Percentiles rank a stretch among this genome's conserved stretches.
These are phyloP conservation scores for Leersia perrieri DNA, from an alignment of 176 grass and related monocot species.

Conservation along the genomic window DNA sequence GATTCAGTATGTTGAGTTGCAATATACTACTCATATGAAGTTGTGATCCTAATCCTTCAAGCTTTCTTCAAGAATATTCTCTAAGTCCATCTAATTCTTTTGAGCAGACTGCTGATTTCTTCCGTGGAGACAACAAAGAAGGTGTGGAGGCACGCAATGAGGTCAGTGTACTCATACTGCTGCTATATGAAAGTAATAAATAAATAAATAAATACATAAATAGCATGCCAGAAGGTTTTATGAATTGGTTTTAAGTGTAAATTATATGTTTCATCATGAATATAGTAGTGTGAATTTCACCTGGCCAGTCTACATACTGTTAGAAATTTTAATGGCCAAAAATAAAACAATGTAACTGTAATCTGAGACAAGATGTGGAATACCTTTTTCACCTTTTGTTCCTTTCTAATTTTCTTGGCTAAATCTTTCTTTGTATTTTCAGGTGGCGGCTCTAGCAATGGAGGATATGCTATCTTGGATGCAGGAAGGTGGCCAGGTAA, in stretches of 20 bases:
- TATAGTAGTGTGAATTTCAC: background rate
- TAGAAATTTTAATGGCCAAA: constrained; percentile 6
- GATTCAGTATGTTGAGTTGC: background rate
- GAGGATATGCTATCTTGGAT: constrained; percentile 99
- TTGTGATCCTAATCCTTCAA: constrained; percentile 3
- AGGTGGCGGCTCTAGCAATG: constrained; percentile 96
- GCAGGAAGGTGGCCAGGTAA: constrained; percentile 93
- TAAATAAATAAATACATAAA: background rate
- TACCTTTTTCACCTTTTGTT: background rate
- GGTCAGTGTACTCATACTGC: constrained; percentile 49
- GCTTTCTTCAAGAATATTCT: constrained; percentile 21
- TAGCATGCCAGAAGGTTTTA: background rate
- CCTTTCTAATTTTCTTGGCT: constrained; percentile 9
- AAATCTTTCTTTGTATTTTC: constrained; percentile 1
- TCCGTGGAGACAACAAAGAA: constrained; percentile 89
- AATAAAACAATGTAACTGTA: background rate
- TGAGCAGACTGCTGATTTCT: constrained; percentile 89
- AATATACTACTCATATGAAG: background rate
- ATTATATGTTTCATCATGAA: constrained; percentile 26
- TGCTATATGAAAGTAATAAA: background rate
- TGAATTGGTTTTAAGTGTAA: background rate
- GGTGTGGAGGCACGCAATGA: constrained; percentile 97
- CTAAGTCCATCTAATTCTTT: constrained; percentile 45
- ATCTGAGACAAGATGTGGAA: background rate
- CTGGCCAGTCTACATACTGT: background rate